Conservation (phyloP, 2,329 filamentous ascomycete genomes). For the Monosporascus sp. region DNA sequence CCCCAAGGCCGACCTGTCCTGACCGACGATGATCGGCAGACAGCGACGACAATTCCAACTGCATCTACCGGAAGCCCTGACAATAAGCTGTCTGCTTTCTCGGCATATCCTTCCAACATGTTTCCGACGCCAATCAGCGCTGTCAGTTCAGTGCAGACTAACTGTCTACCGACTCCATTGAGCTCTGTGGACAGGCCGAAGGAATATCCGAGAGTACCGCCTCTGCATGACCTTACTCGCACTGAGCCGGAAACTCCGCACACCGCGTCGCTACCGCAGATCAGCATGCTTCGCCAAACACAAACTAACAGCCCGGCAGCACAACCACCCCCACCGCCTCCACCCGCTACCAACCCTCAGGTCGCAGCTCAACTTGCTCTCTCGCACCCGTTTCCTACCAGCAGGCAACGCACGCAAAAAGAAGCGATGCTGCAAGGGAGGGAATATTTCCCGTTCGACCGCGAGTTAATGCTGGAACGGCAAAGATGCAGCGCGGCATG, state of each 20-base stretch:
- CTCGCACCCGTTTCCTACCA: slow-evolving; percentile 44
- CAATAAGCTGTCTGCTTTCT: slow-evolving; percentile 55
- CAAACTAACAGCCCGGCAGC: slow-evolving; percentile 43
- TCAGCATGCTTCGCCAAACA: slow-evolving; percentile 49
- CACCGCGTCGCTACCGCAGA: slow-evolving; percentile 49
- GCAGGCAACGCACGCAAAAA: slow-evolving; percentile 60
- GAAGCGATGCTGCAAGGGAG: slow-evolving; percentile 83
- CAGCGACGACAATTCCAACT: slow-evolving; percentile 55
- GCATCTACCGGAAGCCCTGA: slow-evolving; percentile 55
- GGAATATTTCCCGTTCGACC: slow-evolving; percentile 73
- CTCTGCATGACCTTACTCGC: slow-evolving; percentile 53
- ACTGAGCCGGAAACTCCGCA: slow-evolving; percentile 51
- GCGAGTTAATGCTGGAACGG: slow-evolving; percentile 76
- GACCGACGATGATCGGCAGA: slow-evolving; percentile 53
- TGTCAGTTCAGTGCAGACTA: slow-evolving; percentile 25
- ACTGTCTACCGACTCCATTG: slow-evolving; percentile 22
- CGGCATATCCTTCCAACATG: slow-evolving; percentile 46
- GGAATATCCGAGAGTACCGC: slow-evolving; percentile 55
- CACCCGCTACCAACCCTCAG: slow-evolving; percentile 41
- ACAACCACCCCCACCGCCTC: slow-evolving; percentile 25
- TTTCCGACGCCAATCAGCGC: slow-evolving; percentile 62
- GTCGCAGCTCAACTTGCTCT: slow-evolving; percentile 55
- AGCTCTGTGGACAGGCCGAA: slow-evolving; percentile 37
- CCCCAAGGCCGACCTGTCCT: slow-evolving; percentile 52
- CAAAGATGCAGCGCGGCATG: slow-evolving; percentile 76